Base-by-base conservation (phyloP, 257 asterid genomes). In the Ilex aquifolium region DNA sequence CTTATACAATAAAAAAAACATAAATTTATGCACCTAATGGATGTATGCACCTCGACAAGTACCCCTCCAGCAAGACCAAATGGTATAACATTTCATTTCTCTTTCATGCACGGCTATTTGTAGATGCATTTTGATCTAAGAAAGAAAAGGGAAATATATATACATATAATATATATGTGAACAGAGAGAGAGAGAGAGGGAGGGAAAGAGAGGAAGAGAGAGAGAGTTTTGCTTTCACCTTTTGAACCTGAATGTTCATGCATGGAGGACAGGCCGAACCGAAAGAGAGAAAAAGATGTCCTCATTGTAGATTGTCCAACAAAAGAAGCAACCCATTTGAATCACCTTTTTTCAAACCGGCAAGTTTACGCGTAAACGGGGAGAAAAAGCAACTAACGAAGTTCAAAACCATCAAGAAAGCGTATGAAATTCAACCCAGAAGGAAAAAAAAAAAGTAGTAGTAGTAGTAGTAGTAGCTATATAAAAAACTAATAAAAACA, bases 261-360 rank as follows among this genome's bases (percentile, higher is more conserved):
- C 78, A 76, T 72, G 72, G 75, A 70, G 76, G 76, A 66, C 48
- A 57, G 66, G 6, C 66, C 70, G 69, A 59, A 50, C 61, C 30
- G 65, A 60, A 67, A 27, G 14, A 31, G 54, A 31, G 53, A 61
- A 54, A 61, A 75, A 65, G 69, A 64, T 65, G 55, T 56, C 48
- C 72, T 39, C 12, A 56, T 56, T 2, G 75, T 49, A 65, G 71
- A 69, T 69, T 59, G 74, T 75, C 82, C 73, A 70, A 66, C 49
- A 56, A 61, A 59, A 64, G 67, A 73, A 73, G 79, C 81, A 79
- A 75, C 27, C 65, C 14, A 42, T 48, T 55, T 49, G 32, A 53
- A 13, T 42, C 53, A 52, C 48, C 51, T 44, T 61, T 42, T 42
- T 32, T 60, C 60, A 44, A 54, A 63, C 30, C 62, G 55, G 66